Conservation (phyloP, 306 rosid species). For the Sechiopsis laciniata region DNA sequence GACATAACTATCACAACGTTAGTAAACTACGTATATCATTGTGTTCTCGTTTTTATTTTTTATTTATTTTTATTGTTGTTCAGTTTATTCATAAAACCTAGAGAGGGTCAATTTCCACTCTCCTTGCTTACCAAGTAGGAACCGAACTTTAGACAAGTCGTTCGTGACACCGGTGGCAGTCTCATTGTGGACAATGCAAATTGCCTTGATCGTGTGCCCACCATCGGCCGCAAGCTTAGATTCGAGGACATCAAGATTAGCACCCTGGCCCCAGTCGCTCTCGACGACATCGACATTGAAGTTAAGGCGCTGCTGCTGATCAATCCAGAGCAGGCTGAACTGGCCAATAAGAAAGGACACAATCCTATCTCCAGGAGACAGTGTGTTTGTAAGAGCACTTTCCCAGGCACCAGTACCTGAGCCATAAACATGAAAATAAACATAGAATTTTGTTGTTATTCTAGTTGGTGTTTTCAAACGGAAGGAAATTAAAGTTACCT, state of each 20-base stretch:
- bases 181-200: conserved; percentile 96
- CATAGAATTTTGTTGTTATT: not conserved
- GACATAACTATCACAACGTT: too few relatives aligned
- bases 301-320: conserved; percentile 95
- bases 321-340: conserved; percentile 99
- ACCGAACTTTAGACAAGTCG: conserved; percentile 68
- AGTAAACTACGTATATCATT: too few relatives aligned
- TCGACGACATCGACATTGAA: conserved; percentile 90
- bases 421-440: conserved; percentile 18
- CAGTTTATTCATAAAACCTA: too few relatives aligned
- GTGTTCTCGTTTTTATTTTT: too few relatives aligned
- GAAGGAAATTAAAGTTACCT: conserved; percentile 38
- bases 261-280: conserved; percentile 97
- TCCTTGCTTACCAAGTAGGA: conserved; percentile 56
- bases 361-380: conserved; percentile 88
- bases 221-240: conserved; percentile 72
- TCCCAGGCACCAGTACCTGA: conserved; percentile 99
- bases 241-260: conserved; percentile 75
- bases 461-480: not conserved
- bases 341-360: conserved; percentile 95
- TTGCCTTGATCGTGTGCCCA: conserved; percentile 75
- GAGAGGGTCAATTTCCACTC: not conserved
- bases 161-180: conserved; percentile 98
- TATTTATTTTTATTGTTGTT: too few relatives aligned
- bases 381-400: conserved; percentile 94